Base-by-base conservation (phyloP, 2,329 filamentous ascomycete genomes). In the Penicillium sp. region DNA sequence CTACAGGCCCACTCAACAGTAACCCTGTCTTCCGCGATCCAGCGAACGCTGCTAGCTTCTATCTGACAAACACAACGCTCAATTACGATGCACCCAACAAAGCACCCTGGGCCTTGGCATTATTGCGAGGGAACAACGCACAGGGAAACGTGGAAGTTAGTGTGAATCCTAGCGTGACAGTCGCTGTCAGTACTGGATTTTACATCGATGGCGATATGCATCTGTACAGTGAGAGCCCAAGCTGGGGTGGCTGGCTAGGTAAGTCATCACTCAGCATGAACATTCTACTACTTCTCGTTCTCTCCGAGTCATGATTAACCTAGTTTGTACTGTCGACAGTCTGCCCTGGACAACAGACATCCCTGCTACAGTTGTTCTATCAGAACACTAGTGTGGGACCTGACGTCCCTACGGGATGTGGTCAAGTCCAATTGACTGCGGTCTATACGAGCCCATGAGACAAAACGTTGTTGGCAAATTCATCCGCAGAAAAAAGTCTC, bases 221-320 rank as follows among this genome's bases (percentile, higher is more conserved):
- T 3, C 33, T 55, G 39, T 13, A 34, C 27, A 49, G 45, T 39
- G 33, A 43, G 13, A 45, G 33, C 25, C 27, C 13, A 27, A 49
- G 34, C 13, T 55, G 51, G 51, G 53, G 52, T 12, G 48, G 53
- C 24, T 55, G 53, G 54, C 32, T 47, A 53, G 53, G 27, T 64
- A 77, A 57, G 49, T 77, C 68, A 25, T 38, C 24, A 13, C 13
- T 8, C 1, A 24, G 18, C 18, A 18, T 18, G 18, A 18, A 18
- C 18, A 18, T 18, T 18, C 18, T 18, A 9, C 13, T 9, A 5
- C 24, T 5, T 18, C 7, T 24, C 8, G 24, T 5, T 18, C 9
- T 18, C 4, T 2, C 24, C 24, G 11, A 1, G 18, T 33, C 4
- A n/a, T n/a, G 5, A 32, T n/a, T 34, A 27, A 37, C 34, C 18